A percentile compares a stretch with the other conserved stretches of the same genome.
These are phyloP conservation scores for Lactarius tabidus DNA, from an alignment of 768 basidiomycete species.

Conservation along the genomic window DNA sequence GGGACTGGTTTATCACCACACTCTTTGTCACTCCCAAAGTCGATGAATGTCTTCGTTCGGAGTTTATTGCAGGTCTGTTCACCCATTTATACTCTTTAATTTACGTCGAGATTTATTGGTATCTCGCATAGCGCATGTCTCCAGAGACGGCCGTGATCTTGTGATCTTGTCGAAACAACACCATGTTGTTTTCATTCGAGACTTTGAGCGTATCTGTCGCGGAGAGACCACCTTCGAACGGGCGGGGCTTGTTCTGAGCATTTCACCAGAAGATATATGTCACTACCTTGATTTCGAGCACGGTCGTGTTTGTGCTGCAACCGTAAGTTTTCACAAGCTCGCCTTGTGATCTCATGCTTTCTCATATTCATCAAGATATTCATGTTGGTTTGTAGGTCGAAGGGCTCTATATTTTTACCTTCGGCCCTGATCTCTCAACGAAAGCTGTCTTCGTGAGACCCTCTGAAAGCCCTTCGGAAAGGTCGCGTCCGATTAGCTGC, in stretches of 20 bases:
- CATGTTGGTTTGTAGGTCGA: not conserved
- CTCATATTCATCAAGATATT: not conserved
- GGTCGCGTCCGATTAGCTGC: slow-evolving; percentile 2
- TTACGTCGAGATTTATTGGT: too few species aligned
- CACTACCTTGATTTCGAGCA: slow-evolving; percentile 23
- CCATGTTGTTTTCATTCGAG: slow-evolving; percentile 33
- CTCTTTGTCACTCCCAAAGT: too few species aligned
- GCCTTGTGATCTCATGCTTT: not conserved
- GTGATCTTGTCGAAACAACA: slow-evolving; percentile 22
- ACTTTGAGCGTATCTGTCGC: slow-evolving; percentile 33
- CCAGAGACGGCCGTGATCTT: slow-evolving; percentile 28
- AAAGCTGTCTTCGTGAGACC: slow-evolving; percentile 10
- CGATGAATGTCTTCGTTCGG: too few species aligned
- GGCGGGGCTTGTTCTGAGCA: not conserved
- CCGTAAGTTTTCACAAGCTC: slow-evolving; percentile 8
- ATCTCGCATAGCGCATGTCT: slow-evolving; percentile 34
- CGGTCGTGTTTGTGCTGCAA: slow-evolving; percentile 22
- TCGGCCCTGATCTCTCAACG: not conserved
- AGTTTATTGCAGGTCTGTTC: too few species aligned
- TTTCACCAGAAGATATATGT: not conserved
- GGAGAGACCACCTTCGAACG: not conserved
- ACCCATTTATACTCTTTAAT: too few species aligned
- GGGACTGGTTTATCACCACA: too few species aligned
- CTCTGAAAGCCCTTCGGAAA: not conserved
- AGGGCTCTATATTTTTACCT: slow-evolving; percentile 17